These are phyloP conservation scores for Citrullus mucosospermus DNA, from an alignment of 306 rosid species.

Conservation along the genomic window DNA sequence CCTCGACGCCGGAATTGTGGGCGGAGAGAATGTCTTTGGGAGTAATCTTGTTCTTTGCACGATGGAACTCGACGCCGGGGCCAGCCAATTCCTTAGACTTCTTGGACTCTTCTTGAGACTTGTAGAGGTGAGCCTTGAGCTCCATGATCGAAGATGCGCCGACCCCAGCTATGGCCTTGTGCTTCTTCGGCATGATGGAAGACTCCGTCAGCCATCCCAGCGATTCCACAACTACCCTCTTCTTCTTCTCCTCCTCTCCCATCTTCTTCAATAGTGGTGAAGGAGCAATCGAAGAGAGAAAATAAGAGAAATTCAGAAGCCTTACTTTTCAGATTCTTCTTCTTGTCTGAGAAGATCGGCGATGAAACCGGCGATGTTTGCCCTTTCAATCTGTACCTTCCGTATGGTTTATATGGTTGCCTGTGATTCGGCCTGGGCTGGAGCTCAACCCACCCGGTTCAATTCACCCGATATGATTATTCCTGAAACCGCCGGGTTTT, in stretches of 20 bases:
- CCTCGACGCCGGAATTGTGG: constrained; percentile 75
- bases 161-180: constrained; percentile 69
- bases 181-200: constrained; percentile 91
- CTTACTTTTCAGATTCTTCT: neutral
- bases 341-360: neutral
- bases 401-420: neutral
- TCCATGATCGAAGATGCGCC: constrained; percentile 87
- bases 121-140: constrained; percentile 78
- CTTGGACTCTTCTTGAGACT: constrained; percentile 78
- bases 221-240: constrained; percentile 55
- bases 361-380: neutral
- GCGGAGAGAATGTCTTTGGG: constrained; percentile 33
- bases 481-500: too few relatives aligned
- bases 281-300: neutral
- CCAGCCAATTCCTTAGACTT: constrained; percentile 51
- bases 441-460: too few relatives aligned
- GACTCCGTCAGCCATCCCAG: constrained; percentile 99
- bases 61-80: constrained; percentile 52
- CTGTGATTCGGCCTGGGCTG: neutral
- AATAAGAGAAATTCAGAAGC: neutral
- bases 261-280: constrained; percentile 5
- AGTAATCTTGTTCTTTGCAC: constrained; percentile 53
- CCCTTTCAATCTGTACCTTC: neutral
- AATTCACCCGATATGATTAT: too few relatives aligned
- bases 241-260: constrained; percentile 38